These are phyloP conservation scores for Chrysanthemum seticuspe DNA, from an alignment of 129 eudicot genomes.

Conservation along the genomic window DNA sequence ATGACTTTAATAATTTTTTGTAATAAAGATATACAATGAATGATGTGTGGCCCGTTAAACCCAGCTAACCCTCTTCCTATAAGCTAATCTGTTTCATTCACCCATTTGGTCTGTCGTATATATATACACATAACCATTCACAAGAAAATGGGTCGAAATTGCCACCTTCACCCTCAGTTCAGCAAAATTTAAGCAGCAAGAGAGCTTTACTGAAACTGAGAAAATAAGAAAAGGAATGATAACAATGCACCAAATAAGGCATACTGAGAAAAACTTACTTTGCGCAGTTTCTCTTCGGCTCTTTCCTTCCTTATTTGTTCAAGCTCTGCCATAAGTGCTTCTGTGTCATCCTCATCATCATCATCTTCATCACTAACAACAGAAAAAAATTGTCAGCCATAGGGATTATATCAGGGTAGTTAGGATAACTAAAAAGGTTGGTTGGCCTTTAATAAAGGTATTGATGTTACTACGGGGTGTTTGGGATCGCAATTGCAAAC, in stretches of 20 bases:
- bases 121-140: no score
- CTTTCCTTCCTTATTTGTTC: conserved; percentile 86
- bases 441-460: neutral
- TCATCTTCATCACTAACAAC: conserved; percentile 57
- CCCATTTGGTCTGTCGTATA: no score
- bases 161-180: neutral
- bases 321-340: conserved; percentile 95
- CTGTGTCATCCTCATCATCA: conserved; percentile 96
- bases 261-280: conserved; percentile 42
- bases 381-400: neutral
- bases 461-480: neutral
- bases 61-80: no score
- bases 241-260: neutral
- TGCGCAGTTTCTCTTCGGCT: conserved; percentile 78
- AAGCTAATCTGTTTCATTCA: no score
- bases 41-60: no score
- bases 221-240: neutral
- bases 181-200: neutral
- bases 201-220: neutral
- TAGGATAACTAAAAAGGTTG: neutral
- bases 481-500: no score
- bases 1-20: no score
- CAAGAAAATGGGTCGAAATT: no score
- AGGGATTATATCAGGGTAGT: neutral
- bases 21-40: no score